These are phyloP conservation scores for Tricholoma sp. DNA, from an alignment of 768 basidiomycete species.

Conservation along the genomic window DNA sequence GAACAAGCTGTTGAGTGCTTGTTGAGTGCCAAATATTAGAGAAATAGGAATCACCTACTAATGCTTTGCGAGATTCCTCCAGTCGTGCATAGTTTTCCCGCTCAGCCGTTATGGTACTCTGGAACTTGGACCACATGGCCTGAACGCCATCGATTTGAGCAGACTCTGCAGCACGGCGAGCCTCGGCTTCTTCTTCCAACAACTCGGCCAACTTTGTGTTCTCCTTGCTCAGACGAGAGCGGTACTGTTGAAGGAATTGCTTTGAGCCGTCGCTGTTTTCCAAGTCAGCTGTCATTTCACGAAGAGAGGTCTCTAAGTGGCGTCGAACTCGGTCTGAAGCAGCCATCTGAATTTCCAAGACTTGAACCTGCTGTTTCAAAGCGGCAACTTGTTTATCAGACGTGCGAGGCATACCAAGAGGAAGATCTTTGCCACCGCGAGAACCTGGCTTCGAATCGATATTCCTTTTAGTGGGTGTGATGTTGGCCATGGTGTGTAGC, in stretches of 20 bases:
- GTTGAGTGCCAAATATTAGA: not conserved
- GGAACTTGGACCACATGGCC: conserved; percentile 63
- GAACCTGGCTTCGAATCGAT: conserved; percentile 27
- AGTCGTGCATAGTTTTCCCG: conserved; percentile 57
- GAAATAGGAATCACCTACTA: conserved; percentile 38
- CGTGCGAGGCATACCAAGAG: conserved; percentile 27
- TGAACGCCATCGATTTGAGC: conserved; percentile 60
- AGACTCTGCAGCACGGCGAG: conserved; percentile 55
- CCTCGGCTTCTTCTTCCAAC: conserved; percentile 58
- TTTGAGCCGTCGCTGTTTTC: conserved; percentile 64
- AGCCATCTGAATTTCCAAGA: conserved; percentile 62
- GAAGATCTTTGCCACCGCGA: conserved; percentile 26
- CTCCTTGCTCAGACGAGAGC: conserved; percentile 51
- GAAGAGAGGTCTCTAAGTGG: conserved; percentile 56
- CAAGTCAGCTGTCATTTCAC: conserved; percentile 54
- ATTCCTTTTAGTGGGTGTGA: conserved; percentile 44
- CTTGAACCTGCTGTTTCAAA: conserved; percentile 60
- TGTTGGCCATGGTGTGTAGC: conserved; percentile 34
- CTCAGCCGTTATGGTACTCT: conserved; percentile 52
- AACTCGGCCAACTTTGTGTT: conserved; percentile 50
- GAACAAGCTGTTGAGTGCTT: conserved; percentile 44
- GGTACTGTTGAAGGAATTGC: conserved; percentile 54
- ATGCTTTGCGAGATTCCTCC: conserved; percentile 66
- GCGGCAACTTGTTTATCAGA: conserved; percentile 45
- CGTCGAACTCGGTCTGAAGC: conserved; percentile 63